phyloP scores from a whole-genome alignment of 1,284 basidiomycete species.

The Rhizopogon parksii region DNA sequence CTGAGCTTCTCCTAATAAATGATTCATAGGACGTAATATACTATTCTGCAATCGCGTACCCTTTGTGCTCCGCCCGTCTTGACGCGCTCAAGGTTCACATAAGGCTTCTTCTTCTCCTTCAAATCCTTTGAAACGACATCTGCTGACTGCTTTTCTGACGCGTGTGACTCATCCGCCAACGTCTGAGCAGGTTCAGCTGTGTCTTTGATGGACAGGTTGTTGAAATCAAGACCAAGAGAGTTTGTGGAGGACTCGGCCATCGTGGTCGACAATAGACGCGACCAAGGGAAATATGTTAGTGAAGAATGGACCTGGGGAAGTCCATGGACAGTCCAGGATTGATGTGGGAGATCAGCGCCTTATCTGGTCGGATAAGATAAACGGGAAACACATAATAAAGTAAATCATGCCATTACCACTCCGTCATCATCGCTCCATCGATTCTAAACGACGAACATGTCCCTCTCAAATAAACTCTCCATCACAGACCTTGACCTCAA shows the following conservation, averaged over 20 bases:
- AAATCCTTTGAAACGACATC: conserved; percentile 13
- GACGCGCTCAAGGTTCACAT: conserved; percentile 71
- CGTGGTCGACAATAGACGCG: conserved; percentile 5
- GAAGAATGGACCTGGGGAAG: not conserved
- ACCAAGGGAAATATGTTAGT: not conserved
- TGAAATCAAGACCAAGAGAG: conserved; percentile 62
- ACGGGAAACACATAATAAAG: not conserved
- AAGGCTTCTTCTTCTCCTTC: conserved; percentile 48
- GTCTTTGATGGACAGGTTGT: conserved; percentile 32
- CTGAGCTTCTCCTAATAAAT: conserved; percentile 59
- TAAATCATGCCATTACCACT: not conserved
- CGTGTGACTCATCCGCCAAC: not conserved
- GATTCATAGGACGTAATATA: conserved; percentile 4
- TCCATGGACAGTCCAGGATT: conserved; percentile 4
- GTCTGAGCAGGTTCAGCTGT: conserved; percentile 11
- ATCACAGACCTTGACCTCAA: conserved; percentile 91
- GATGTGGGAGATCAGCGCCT: conserved; percentile 6
- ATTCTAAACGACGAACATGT: conserved; percentile 56
- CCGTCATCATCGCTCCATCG: conserved; percentile 3
- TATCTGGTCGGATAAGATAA: conserved; percentile 10
- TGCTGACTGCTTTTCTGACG: conserved; percentile 1
- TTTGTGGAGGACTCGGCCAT: conserved; percentile 41
- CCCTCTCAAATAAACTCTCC: conserved; percentile 89
- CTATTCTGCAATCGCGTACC: conserved; percentile 33
- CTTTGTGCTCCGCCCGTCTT: conserved; percentile 70